Conservation (phyloP, 2,329 filamentous ascomycete genomes). For the Emmonsiellopsis sp. region DNA sequence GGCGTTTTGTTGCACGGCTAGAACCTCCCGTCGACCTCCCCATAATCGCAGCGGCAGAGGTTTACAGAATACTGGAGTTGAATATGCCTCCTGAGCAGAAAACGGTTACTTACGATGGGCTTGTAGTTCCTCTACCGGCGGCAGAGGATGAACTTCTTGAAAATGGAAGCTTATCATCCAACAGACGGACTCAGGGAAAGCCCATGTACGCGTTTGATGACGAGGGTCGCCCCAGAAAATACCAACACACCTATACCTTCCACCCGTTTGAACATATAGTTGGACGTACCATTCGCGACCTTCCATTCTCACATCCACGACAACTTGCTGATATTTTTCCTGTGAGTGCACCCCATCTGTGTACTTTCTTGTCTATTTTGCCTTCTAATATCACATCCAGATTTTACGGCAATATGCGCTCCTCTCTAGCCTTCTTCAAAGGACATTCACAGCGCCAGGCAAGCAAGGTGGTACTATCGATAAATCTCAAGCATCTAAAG, state of each 20-base stretch:
- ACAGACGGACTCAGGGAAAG: constrained; percentile 25
- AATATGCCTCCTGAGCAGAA: constrained; percentile 32
- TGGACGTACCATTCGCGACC: constrained; percentile 31
- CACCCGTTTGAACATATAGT: constrained; percentile 33
- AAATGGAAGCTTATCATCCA: constrained; percentile 16
- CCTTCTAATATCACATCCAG: constrained; percentile 13
- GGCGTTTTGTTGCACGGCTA: constrained; percentile 36
- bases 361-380: neutral
- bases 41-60: constrained; percentile 31
- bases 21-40: constrained; percentile 36
- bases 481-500: constrained; percentile 7
- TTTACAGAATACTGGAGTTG: constrained; percentile 32
- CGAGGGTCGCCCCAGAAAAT: constrained; percentile 19
- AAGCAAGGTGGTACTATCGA: constrained; percentile 10
- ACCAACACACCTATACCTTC: constrained; percentile 35
- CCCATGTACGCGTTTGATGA: constrained; percentile 24
- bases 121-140: constrained; percentile 23
- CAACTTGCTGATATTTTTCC: constrained; percentile 37
- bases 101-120: constrained; percentile 29
- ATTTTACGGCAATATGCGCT: constrained; percentile 37
- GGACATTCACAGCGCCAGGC: constrained; percentile 21
- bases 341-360: constrained; percentile 17
- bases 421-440: constrained; percentile 30
- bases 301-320: constrained; percentile 38
- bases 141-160: constrained; percentile 16